phyloP scores from a whole-genome alignment of 2,329 filamentous ascomycete genomes.

The Apiospora kogelbergensis region DNA sequence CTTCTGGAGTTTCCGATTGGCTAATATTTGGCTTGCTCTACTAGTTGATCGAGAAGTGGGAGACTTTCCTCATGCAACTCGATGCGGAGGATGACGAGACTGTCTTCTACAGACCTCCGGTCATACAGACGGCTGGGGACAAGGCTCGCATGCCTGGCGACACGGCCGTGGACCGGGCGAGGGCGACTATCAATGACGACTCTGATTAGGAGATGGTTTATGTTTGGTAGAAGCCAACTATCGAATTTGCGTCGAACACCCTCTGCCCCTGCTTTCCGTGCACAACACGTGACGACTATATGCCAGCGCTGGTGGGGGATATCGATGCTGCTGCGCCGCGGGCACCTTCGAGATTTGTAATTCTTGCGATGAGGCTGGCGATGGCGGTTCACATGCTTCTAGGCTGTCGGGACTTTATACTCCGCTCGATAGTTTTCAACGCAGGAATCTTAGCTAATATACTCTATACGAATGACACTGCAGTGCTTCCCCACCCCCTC shows the following conservation, averaged over 20 bases:
- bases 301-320: not conserved
- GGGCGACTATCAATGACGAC: conserved; percentile 60
- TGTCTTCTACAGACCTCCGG: conserved; percentile 63
- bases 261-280: not conserved
- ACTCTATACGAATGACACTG: too few species aligned
- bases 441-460: too few species aligned
- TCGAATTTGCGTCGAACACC: not conserved
- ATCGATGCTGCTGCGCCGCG: too few species aligned
- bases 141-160: conserved; percentile 41
- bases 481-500: too few species aligned
- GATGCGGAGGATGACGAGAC: conserved; percentile 88
- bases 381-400: too few species aligned
- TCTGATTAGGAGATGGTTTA: conserved; percentile 45
- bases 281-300: not conserved
- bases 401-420: too few species aligned
- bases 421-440: too few species aligned
- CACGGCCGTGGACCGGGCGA: conserved; percentile 60
- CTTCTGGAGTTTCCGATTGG: not conserved
- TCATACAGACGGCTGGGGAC: conserved; percentile 51
- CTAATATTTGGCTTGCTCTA: not conserved
- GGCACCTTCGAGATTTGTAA: too few species aligned
- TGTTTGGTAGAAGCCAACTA: not conserved
- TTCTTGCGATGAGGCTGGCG: too few species aligned
- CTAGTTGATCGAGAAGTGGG: conserved; percentile 83
- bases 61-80: conserved; percentile 94